Evolutionary conservation across 1,139 yeast genomes (phyloP), one percentile per base, ranked within the genome.

Genomic region (Zhuliangozyma parablackwelliae): DNA sequence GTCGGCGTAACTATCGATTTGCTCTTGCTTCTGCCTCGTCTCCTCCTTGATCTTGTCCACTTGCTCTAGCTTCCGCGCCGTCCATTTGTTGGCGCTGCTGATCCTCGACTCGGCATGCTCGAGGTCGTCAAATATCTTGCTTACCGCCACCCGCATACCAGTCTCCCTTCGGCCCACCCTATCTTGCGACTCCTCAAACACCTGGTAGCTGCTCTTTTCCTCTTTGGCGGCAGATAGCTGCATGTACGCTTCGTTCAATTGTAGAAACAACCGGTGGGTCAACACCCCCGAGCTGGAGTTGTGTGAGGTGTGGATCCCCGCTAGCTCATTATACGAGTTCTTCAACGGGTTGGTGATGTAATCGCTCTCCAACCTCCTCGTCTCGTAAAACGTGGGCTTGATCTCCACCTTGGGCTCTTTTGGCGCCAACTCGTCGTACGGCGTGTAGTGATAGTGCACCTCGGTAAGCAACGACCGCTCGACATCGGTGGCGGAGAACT

Each of bases 391-490:
- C 7, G 72, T 53, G 20, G 62, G 59, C 21, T 50, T 55, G 12
- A 29, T 32, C 25, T 38, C 32, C 23, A 28, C 32, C 21, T 34
- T 32, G 10, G 38, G 45, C n/a, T 40, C 41, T 36, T 20, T 8
- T 6, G 11, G 6, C 13, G 29, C 20, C 77, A 11, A 64, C 29
- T 75, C 56, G 44, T 74, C 80, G 43, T 75, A 72, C 6, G 78
- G 76, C 11, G 79, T 75, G 49, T 73, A 75, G 48, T 73, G 79
- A 51, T 69, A 82, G 40, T 75, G 80, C 2, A 86, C 95, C 53
- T 88, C 96, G 0, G 92, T 83, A 35, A 87, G 62, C 39, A 88
- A 61, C 0, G 94, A 82, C 46, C 79, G 73, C 54, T 87, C 96
- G 16, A 88, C 95, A 56, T 86, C 96, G 43, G 69, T 64, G 1